Evolutionary conservation across 768 basidiomycete genomes (phyloP).

Genomic region (Hygrocybe punicea): DNA sequence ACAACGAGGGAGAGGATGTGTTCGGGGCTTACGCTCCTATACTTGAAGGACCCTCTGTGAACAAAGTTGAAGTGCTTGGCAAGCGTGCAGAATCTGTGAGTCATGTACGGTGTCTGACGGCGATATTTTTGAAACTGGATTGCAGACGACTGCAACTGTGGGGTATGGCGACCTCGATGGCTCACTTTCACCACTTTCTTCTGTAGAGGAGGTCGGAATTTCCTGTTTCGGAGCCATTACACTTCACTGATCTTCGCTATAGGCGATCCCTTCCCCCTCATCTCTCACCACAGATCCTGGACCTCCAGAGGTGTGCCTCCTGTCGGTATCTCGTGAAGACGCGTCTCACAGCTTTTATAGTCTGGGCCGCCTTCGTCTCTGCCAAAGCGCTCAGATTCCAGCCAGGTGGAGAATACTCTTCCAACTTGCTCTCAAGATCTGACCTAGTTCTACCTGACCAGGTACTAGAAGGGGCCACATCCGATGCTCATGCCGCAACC

Average conservation of each 20-base stretch:
- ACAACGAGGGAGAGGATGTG: constrained; percentile 9
- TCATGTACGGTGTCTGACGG: not conserved
- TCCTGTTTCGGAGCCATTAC: not conserved
- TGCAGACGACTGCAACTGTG: not conserved
- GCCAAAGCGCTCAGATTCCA: too few species aligned
- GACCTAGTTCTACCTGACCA: not conserved
- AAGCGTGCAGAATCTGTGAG: not conserved
- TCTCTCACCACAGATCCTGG: not conserved
- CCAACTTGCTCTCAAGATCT: not conserved
- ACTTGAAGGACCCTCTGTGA: not conserved
- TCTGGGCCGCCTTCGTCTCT: not conserved
- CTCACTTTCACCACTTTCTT: not conserved
- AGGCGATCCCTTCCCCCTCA: not conserved
- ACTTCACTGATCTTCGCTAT: not conserved
- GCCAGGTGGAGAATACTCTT: too few species aligned
- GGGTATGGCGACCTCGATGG: not conserved
- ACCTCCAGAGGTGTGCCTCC: not conserved
- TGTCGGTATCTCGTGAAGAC: too few species aligned
- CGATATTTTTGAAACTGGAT: not conserved
- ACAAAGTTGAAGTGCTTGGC: not conserved
- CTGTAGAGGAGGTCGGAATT: not conserved
- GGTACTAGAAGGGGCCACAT: not conserved
- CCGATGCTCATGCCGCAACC: not conserved
- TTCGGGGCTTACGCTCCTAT: not conserved
- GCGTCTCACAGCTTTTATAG: not conserved